Evolutionary conservation across 371 early-diverging fungal species (phyloP), one percentile per base, ranked within the genome.

Genomic region (Choanephora cucurbitarum): DNA sequence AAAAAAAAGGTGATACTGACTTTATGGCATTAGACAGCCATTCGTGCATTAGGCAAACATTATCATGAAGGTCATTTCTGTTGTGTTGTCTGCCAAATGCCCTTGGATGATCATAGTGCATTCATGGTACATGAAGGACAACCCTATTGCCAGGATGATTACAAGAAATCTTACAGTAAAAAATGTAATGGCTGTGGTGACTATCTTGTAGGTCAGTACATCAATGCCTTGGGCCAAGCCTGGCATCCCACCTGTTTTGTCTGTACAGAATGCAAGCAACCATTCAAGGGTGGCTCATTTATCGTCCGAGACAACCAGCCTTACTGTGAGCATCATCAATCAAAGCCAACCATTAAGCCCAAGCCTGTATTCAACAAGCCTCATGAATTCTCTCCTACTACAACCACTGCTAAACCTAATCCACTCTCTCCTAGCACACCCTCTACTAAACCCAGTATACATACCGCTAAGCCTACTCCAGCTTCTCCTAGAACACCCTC

Each of bases 211-310:
- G 86, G 80, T 2, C 85, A 86, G 50, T 80, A 79, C 59, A 61
- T 87, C 19, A 76, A 66, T 52, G 91, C 91, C 1, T 55, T 88
- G 31, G 80, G 71, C 28, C 74, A 76, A 31, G 73, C 70, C 28
- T 91, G 87, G 85, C 91, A 91, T 57, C 73, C 79, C 41, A 60
- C 76, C 14, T 91, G 91, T 61, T 90, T 91, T 61, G 73, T 66
- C 14, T 91, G 91, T 62, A 64, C 75, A 28, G 80, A 73, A 40
- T 86, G 84, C 61, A 78, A 77, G 52, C 64, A 69, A 43, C 70
- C 81, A 7, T 85, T 87, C 56, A 67, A 72, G 15, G 50, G 55
- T 5, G 65, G 72, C 0, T 65, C 73, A 0, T 87, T 83, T 51
- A 72, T 72, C 44, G 82, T 79, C 3, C 66, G 70, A 39, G 71